Base-by-base conservation (phyloP, 2,329 filamentous ascomycete genomes). In the Ophiosphaerella narmari region DNA sequence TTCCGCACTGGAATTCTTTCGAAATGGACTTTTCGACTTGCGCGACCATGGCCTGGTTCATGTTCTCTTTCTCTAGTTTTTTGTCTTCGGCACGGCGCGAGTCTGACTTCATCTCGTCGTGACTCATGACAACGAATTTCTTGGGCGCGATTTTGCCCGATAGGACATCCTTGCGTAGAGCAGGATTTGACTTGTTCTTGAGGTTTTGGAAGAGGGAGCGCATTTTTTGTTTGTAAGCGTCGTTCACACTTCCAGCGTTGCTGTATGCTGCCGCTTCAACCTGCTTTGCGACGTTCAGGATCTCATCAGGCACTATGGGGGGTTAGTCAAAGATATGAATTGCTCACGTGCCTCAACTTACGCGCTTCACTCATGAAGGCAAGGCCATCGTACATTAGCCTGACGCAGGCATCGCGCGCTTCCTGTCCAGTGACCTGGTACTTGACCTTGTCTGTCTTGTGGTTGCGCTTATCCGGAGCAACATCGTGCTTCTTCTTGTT, bases 1-100 rank as follows among this genome's bases (percentile, higher is more conserved):
- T 92, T 68, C 91, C 85, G 77, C 94, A 99, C 75, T 90, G 87
- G 67, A 97, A 82, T 49, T 87, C 90, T 71, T 89, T 88, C 71
- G 87, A 91, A 77, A 97, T 91, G 70, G 88, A 92, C 82, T 91
- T 94, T 76, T 96, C 88, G 14, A 86, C 89, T 80, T 92, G 89
- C 49, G 93, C 90, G 9, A 96, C 92, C 86, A 97, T 95, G 1
- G 94, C 91, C 75, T 93, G 91, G 79, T 91, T 91, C 89, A 97
- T 92, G 75, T 99, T 99, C 76, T 97, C 91, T 75, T 89, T 86
- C 71, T 91, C 82, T 43, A 96, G 82, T 72, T 86, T 85, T 62
- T 83, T 78, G 62, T 97, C 91, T 68, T 87, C 84, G 64, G 85
- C 85, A 54, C 86, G 85, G 75, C 90, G 88, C 74, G 94, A 86